phyloP scores from a whole-genome alignment of 306 rosid species.

The Bauhinia variegata region DNA sequence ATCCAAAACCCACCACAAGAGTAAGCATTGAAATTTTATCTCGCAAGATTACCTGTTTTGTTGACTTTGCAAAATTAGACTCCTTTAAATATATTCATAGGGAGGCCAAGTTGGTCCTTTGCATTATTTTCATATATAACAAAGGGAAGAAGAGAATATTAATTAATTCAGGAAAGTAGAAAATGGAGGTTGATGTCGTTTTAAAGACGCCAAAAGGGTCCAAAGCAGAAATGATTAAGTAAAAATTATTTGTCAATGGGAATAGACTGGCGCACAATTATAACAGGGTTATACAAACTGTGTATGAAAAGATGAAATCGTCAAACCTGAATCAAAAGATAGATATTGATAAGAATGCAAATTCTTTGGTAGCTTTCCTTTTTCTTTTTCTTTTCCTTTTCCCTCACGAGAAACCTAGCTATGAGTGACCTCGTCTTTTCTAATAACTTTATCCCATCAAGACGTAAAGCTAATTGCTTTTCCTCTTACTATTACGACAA shows the following conservation, averaged over 20 bases:
- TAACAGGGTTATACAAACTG: conserved; percentile 9
- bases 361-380: conserved; percentile 28
- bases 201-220: background rate
- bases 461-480: background rate
- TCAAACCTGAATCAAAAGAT: conserved; percentile 33
- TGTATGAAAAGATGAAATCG: conserved; percentile 25
- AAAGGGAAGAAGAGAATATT: background rate
- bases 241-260: conserved; percentile 5
- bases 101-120: conserved; percentile 23
- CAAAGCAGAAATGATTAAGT: conserved; percentile 25
- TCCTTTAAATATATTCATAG: conserved; percentile 1
- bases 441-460: conserved; percentile 16
- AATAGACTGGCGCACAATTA: conserved; percentile 31
- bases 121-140: too few relatives aligned
- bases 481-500: background rate
- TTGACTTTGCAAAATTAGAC: conserved; percentile 1
- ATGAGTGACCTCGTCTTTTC: conserved; percentile 18
- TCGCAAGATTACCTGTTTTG: background rate
- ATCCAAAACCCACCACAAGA: conserved; percentile 13
- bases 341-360: conserved; percentile 21
- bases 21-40: conserved; percentile 29
- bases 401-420: background rate
- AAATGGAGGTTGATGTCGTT: too few relatives aligned
- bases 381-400: conserved; percentile 16
- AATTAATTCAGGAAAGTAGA: background rate